A percentile compares a stretch with the other conserved stretches of the same genome.
Evolutionary conservation across 768 basidiomycete genomes (phyloP).

Genomic region (Polyporus arcularius): DNA sequence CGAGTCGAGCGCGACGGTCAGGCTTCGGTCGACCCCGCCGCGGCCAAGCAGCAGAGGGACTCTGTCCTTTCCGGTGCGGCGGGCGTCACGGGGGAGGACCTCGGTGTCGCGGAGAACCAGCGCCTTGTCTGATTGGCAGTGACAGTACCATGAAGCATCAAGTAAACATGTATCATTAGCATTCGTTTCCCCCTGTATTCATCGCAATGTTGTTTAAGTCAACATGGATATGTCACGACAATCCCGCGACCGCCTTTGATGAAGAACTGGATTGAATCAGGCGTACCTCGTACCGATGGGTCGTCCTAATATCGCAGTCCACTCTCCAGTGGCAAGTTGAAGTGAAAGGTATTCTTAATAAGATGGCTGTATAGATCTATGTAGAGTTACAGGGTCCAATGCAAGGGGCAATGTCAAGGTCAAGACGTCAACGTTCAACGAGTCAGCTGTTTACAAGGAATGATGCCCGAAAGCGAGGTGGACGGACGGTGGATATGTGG

Average conservation of each 20-base stretch:
- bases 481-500: background rate
- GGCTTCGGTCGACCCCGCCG: background rate
- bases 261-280: too few species aligned
- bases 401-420: constrained; percentile 6
- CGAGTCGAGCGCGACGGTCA: constrained; percentile 1
- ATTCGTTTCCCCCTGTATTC: background rate
- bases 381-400: constrained; percentile 20
- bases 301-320: background rate
- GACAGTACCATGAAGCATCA: background rate
- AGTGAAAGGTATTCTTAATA: constrained; percentile 5
- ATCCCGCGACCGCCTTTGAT: too few species aligned
- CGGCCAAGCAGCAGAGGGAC: constrained; percentile 11
- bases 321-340: background rate
- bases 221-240: too few species aligned
- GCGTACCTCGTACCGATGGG: too few species aligned
- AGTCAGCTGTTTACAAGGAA: constrained; percentile 19
- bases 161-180: constrained; percentile 1
- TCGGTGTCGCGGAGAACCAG: constrained; percentile 12
- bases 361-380: constrained; percentile 22
- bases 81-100: constrained; percentile 12
- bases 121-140: background rate
- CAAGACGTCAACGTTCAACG: background rate
- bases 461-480: constrained; percentile 17
- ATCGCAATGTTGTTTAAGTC: too few species aligned
- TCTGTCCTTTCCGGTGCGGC: constrained; percentile 15